Evolutionary conservation across 1,139 yeast genomes (phyloP), one percentile per base, ranked within the genome.

Genomic region (Hemisphaericaspora xylofermentans): DNA sequence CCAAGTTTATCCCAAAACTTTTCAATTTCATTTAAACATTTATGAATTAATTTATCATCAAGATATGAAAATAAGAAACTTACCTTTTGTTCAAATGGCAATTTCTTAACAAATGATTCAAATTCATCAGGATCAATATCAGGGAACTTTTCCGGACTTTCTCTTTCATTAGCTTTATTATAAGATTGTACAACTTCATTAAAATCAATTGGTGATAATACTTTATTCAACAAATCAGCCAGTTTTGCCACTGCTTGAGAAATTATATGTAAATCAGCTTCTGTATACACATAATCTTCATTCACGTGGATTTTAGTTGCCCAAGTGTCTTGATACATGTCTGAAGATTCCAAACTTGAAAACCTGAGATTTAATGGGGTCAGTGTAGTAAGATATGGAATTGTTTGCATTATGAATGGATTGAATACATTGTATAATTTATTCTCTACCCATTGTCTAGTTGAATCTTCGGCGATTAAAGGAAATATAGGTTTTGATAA

Each of bases 381-480:
- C 0, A 83, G 75, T 0, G 88, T 78, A 21, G 76, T 68, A 32
- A 83, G 53, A 48, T 76, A 81, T 0, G 89, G 89, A 12, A 82
- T 72, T 32, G 77, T 67, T 48, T 79, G 81, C 6, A 70, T 56
- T 5, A 68, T 62, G 18, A 51, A 50, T 24, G 64, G 62, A 29
- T 54, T 53, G 22, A 58, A 48, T 5, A 53, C 39, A 22, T 62
- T 50, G 26, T 55, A 48, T 14, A 57, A 40, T 18, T 51, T 51
- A 24, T 53, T 44, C 35, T 68, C 66, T 47, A 74, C 57, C 81
- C 81, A 79, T 44, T 75, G 76, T 4, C 58, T 61, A 1, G 75
- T 63, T 29, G 74, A 63, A 43, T 76, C 73, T 47, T 83, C 88
- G 0, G 88, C 83, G 19, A 79, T 59, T 32, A 85, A 57, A 0